Evolutionary conservation across 2,329 filamentous ascomycete species (phyloP), one percentile per base, ranked within the genome.

Genomic region (Cladophialophora yegresii): DNA sequence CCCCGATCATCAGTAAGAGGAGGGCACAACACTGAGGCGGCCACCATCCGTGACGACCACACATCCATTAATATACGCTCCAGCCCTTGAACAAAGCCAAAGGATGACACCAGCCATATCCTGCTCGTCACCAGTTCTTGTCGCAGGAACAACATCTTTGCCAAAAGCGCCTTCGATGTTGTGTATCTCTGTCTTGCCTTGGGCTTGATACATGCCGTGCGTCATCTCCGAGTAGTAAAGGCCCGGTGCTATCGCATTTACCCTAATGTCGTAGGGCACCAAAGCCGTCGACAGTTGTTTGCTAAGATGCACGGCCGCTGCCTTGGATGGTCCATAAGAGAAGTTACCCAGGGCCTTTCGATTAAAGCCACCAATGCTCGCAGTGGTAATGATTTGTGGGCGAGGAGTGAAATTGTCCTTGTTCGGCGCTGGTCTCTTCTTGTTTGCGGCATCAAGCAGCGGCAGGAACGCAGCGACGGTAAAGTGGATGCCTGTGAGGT

Each of bases 31-130:
- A 30, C 79, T 79, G 55, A 90, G 72, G 63, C 86, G 79, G 1
- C 87, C 87, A 55, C 87, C 87, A 72, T 90, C 88, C 0, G 85
- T 79, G 7, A 89, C 75, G 54, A 89, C 76, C 16, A 87, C 81
- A 64, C 82, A 83, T 2, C 87, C 88, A 73, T 89, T 90, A 70
- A 84, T 78, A 73, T 88, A 90, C 3, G 84, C 84, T 0, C 88
- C 88, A 2, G 87, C 87, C 66, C 83, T 78, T 55, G 85, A 86
- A 3, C 84, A 85, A 72, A 91, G 78, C 77, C 87, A 90, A 57
- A 91, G 73, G 28, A 90, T 81, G 54, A 85, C 79, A 1, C 87
- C 87, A 1, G 82, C 85, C 79, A 91, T 85, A 71, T 89, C 88
- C 69, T 85, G 76, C 63, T 85, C 82, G 47, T 83, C 81, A 1